These are phyloP conservation scores for Leccinum barrowsii DNA, from an alignment of 768 basidiomycete species.

Conservation along the genomic window DNA sequence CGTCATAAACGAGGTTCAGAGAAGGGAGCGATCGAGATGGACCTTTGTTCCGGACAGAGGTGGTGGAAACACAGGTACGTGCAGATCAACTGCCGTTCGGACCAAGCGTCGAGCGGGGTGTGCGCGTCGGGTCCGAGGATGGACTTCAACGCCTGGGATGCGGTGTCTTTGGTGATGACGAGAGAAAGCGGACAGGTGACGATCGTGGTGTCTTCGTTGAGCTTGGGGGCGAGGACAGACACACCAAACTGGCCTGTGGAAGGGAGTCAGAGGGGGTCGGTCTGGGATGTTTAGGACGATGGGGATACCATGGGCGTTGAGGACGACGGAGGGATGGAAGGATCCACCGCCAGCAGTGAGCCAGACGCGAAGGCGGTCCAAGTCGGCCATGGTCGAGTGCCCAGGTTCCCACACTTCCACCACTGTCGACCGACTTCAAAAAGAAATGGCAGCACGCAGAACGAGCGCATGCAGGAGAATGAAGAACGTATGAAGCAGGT, in stretches of 20 bases:
- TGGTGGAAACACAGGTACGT: constrained; percentile 66
- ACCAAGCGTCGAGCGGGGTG: constrained; percentile 37
- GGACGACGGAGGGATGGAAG: no score
- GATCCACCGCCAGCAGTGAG: no score
- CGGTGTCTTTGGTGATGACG: constrained; percentile 53
- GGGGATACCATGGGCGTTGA: no score
- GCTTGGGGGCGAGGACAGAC: constrained; percentile 8
- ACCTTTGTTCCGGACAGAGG: constrained; percentile 43
- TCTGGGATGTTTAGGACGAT: no score
- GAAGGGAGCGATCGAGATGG: constrained; percentile 1
- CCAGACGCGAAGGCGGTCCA: no score
- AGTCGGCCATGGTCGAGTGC: no score
- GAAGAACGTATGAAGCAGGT: no score
- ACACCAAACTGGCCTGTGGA: constrained; percentile 40
- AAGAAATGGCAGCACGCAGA: no score
- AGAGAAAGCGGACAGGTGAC: constrained; percentile 68
- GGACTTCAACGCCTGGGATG: constrained; percentile 40
- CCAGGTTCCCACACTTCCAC: no score
- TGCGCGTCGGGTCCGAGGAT: constrained; percentile 32
- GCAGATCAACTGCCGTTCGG: constrained; percentile 63
- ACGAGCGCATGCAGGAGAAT: no score
- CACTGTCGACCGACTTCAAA: no score
- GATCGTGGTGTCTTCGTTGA: constrained; percentile 50
- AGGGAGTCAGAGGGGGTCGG: constrained; percentile 6
- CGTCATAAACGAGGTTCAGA: constrained; percentile 1